Conservation (phyloP, 2,329 filamentous ascomycete species). For the Zymoseptoria passerinii region DNA sequence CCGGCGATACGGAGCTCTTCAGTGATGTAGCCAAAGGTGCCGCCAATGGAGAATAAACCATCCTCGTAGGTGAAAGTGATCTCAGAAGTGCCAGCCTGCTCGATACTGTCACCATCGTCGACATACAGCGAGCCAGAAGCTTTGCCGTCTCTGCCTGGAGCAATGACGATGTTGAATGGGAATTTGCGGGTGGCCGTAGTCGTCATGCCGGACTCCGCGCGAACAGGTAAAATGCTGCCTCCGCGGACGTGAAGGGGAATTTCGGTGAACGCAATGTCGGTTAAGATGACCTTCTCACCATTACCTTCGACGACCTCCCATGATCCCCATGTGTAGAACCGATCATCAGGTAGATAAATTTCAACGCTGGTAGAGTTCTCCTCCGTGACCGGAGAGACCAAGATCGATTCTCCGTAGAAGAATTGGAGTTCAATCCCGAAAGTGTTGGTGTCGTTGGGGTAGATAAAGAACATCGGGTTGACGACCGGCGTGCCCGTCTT, state of each 20-base stretch:
- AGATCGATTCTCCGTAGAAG: constrained; percentile 49
- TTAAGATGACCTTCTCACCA: constrained; percentile 35
- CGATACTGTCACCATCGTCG: constrained; percentile 64
- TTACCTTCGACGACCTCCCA: constrained; percentile 38
- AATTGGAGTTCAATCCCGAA: constrained; percentile 47
- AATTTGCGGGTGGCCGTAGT: constrained; percentile 55
- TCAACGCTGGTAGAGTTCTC: constrained; percentile 45
- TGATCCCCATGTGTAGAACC: constrained; percentile 54
- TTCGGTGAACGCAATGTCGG: constrained; percentile 38
- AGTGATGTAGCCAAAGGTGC: constrained; percentile 43
- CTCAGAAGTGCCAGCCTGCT: constrained; percentile 47
- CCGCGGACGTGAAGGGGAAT: constrained; percentile 60
- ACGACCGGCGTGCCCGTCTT: constrained; percentile 55
- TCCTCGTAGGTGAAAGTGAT: constrained; percentile 49
- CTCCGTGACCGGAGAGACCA: constrained; percentile 48
- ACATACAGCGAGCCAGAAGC: constrained; percentile 63
- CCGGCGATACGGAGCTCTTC: background rate
- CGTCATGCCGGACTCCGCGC: constrained; percentile 48
- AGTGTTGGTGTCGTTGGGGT: constrained; percentile 49
- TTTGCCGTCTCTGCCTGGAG: constrained; percentile 51
- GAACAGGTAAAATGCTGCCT: constrained; percentile 54
- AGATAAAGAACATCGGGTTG: constrained; percentile 63
- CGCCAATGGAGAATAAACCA: constrained; percentile 25
- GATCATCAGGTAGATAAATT: constrained; percentile 48
- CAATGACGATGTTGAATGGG: constrained; percentile 62